Base-by-base conservation (phyloP, 208 protist species). In the Trypanosoma caninum region DNA sequence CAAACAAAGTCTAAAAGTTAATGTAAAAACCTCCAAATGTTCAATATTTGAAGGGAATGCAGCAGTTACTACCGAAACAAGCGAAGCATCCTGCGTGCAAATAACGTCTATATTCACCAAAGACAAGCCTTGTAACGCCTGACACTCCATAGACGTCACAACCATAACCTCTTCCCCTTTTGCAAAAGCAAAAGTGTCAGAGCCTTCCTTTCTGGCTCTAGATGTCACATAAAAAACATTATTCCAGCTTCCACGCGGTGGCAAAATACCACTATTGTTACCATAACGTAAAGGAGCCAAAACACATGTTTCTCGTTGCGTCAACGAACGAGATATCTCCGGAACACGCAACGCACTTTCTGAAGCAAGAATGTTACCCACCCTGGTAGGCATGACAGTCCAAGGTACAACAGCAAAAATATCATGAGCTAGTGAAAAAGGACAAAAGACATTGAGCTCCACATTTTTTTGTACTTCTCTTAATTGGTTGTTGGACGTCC, bases 11-110 rank as follows among this genome's bases (percentile, higher is more conserved):
- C 66, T 76, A 4, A 70, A 51, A 38, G 73, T 57, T 40, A 90
- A 57, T 10, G 77, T 85, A 9, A 78, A 72, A 14, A 50, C 62
- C 67, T 90, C 84, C n/a, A 74, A 65, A 46, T 85, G 71, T 16
- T 85, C 80, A 31, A 90, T 31, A 52, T 68, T 48, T 20, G 63
- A 79, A 9, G 69, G 69, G 40, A 71, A 58, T 2, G 71, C 57
- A 25, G 79, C 67, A 22, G 47, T 58, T 25, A 56, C 74, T 22
- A 70, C 57, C 23, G 59, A 72, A 35, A 76, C 31, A 44, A 90
- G 51, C 14, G 61, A 67, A 10, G 78, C 58, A 28, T 63, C 65
- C 23, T 79, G 59, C 30, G 71, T 57, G 40, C 42, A 62, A 35
- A 82, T 42, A 44, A 85, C 57, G 45, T 90, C 72, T 25, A 75